Percentiles rank a stretch among this genome's conserved stretches.
Conservation (phyloP, 2,329 filamentous ascomycete genomes). For the Cladophialophora carrionii region DNA sequence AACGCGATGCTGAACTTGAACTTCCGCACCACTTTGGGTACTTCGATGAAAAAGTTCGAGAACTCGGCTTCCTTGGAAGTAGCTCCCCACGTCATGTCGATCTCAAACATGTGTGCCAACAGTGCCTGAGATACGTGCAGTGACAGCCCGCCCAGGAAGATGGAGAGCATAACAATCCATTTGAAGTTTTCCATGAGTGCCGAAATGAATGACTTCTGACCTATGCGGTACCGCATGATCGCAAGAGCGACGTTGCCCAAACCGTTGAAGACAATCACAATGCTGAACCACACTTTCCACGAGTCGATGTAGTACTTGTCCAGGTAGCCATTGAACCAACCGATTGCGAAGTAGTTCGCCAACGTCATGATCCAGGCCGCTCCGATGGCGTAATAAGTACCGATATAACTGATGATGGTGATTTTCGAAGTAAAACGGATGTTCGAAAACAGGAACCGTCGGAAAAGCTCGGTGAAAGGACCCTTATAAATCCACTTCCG, state of each 20-base stretch:
- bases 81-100: slow-evolving; percentile 81
- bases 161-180: slow-evolving; percentile 66
- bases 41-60: slow-evolving; percentile 82
- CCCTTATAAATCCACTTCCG: slow-evolving; percentile 72
- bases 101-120: slow-evolving; percentile 79
- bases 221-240: slow-evolving; percentile 64
- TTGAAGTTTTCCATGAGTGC: slow-evolving; percentile 62
- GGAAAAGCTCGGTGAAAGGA: slow-evolving; percentile 79
- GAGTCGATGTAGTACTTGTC: slow-evolving; percentile 70
- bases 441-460: slow-evolving; percentile 70
- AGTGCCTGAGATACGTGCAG: slow-evolving; percentile 80
- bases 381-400: slow-evolving; percentile 74
- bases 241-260: slow-evolving; percentile 66
- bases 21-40: slow-evolving; percentile 74
- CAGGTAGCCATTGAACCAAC: slow-evolving; percentile 69
- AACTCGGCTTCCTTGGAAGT: slow-evolving; percentile 74
- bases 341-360: slow-evolving; percentile 71
- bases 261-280: slow-evolving; percentile 67
- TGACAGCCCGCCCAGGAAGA: slow-evolving; percentile 81
- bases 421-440: slow-evolving; percentile 65
- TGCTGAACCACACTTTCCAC: slow-evolving; percentile 65
- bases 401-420: slow-evolving; percentile 71
- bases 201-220: slow-evolving; percentile 56
- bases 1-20: slow-evolving; percentile 65
- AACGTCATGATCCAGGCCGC: slow-evolving; percentile 67